Evolutionary conservation across 345 rosid genomes (phyloP), one percentile per base, ranked within the genome.

Genomic region (Excoecaria cochinchinensis): DNA sequence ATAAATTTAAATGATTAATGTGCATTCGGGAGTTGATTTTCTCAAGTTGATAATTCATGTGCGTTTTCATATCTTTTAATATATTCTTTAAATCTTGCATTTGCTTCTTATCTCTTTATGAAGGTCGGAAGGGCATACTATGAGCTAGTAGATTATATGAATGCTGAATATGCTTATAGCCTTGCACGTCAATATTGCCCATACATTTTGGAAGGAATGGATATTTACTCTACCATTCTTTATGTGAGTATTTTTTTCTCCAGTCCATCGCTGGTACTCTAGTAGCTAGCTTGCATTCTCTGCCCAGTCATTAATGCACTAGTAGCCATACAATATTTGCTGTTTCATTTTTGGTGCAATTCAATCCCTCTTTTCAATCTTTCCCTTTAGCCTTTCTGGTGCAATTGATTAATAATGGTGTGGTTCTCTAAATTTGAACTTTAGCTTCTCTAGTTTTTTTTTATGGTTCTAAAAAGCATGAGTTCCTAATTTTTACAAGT

Each of bases 121-220:
- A 85, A 95, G 99, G 95, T 95, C 56, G 98, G 99, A 74, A 93
- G 87, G 82, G 91, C 90, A 70, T 82, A 90, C 75, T 93, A 91
- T 70, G 96, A 93, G 78, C 74, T 93, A 80, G 90, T 95, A 67
- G 93, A 93, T 84, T 91, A 95, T 82, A 78, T 90, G 76, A 95
- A 95, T 85, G 98, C 99, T 62, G 97, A 89, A 63, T 86, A 78
- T 72, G 93, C 94, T 56, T 93, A 91, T 79, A 86, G 83, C 79
- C 97, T 86, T 75, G 92, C 99, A 31, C 96, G 91, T 64, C 88
- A 79, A 73, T 77, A 84, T 74, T 89, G 96, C 68, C 97, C 97
- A 67, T 90, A 93, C 83, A 87, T 86, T 83, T 89, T 95, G 82
- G 98, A 95, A 89, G 99, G 92, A 75, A 82, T 93, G 94, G 99